These are phyloP conservation scores for Knoxdaviesia proteae DNA, from an alignment of 2,329 filamentous ascomycete species.

Conservation along the genomic window DNA sequence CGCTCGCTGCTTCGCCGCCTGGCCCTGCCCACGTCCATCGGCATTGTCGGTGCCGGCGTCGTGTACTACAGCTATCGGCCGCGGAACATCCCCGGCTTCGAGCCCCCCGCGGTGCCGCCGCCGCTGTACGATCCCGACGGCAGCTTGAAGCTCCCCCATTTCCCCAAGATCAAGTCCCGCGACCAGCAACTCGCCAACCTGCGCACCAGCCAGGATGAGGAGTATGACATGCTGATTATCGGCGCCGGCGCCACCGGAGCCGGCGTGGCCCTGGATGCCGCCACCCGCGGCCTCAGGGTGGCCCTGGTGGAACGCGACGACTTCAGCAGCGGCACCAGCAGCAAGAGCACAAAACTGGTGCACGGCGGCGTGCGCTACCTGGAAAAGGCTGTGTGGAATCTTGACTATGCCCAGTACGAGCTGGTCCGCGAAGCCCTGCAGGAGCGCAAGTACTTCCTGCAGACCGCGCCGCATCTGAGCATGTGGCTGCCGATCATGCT, in stretches of 20 bases:
- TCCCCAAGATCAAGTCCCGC: conserved; percentile 40
- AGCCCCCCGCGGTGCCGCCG: conserved; percentile 47
- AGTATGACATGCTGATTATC: conserved; percentile 51
- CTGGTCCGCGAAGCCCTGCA: conserved; percentile 53
- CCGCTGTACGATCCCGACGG: conserved; percentile 50
- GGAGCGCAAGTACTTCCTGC: conserved; percentile 55
- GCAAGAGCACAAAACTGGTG: conserved; percentile 60
- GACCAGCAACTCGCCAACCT: conserved; percentile 44
- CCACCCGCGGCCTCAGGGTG: conserved; percentile 49
- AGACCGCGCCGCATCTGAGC: conserved; percentile 54
- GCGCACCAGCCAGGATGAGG: conserved; percentile 16
- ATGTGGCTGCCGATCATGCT: conserved; percentile 60
- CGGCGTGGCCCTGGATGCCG: conserved; percentile 52
- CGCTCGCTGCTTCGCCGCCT: conserved; percentile 18
- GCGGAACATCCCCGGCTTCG: conserved; percentile 49
- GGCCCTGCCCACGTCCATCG: conserved; percentile 19
- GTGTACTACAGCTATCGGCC: conserved; percentile 40
- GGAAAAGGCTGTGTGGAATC: conserved; percentile 56
- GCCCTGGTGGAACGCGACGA: conserved; percentile 54
- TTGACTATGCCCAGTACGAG: conserved; percentile 53
- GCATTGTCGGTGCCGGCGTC: conserved; percentile 20
- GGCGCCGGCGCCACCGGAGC: conserved; percentile 52
- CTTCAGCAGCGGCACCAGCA: conserved; percentile 53
- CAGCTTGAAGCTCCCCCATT: conserved; percentile 42
- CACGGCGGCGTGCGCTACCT: conserved; percentile 56